phyloP scores from a whole-genome alignment of 2,329 filamentous ascomycete species.

The Aspergillus udagawae region DNA sequence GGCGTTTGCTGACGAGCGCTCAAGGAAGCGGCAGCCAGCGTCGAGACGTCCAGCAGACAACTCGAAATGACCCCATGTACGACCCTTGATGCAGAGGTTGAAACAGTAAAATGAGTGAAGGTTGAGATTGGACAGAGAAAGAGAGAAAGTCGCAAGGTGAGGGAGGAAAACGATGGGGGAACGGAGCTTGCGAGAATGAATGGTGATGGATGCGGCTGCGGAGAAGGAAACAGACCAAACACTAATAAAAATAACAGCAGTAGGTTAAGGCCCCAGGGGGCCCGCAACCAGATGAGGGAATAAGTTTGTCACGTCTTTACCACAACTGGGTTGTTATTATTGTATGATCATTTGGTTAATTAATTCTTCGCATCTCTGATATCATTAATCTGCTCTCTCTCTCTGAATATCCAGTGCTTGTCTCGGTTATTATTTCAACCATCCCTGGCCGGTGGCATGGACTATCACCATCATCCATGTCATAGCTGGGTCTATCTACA shows the following conservation, averaged over 20 bases:
- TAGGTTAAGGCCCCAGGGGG: not conserved
- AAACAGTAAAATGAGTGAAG: not conserved
- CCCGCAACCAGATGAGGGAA: conserved; percentile 9
- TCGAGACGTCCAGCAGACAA: conserved; percentile 10
- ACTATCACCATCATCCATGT: not conserved
- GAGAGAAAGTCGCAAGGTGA: not conserved
- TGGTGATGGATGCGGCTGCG: conserved; percentile 19
- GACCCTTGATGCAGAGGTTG: not conserved
- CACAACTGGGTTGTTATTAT: not conserved
- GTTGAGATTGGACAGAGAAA: not conserved
- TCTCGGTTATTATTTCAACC: not conserved
- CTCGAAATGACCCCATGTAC: conserved; percentile 15
- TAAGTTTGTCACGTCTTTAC: not conserved
- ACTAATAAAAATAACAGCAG: not conserved
- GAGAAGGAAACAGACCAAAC: conserved; percentile 17
- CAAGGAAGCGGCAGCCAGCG: conserved; percentile 14
- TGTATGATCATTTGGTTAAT: not conserved
- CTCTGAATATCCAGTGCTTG: conserved; percentile 1
- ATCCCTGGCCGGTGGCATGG: not conserved
- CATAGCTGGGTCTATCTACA: not conserved
- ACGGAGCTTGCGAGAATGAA: conserved; percentile 2
- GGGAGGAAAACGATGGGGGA: not conserved
- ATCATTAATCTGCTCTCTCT: conserved; percentile 14
- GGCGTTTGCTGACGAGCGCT: conserved; percentile 20
- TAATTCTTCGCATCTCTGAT: not conserved